Conservation (phyloP, 768 basidiomycete species). For the Boletus edulis region DNA sequence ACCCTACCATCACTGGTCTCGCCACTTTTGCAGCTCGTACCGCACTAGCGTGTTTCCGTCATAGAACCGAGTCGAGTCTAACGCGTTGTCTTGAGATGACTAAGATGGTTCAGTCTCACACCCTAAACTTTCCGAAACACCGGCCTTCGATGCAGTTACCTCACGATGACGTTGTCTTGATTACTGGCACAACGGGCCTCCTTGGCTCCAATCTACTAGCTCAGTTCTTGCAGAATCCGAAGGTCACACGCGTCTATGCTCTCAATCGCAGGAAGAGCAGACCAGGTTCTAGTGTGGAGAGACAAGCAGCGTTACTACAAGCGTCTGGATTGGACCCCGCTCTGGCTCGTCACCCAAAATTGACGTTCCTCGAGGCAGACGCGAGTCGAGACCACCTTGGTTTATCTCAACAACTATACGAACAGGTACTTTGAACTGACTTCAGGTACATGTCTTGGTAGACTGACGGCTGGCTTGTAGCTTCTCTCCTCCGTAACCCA, state of each 20-base stretch:
- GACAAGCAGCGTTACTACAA: constrained; percentile 28
- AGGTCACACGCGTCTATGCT: constrained; percentile 26
- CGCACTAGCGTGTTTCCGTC: constrained; percentile 9
- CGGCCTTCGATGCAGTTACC: background rate
- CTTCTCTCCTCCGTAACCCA: constrained; percentile 31
- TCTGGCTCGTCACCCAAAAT: constrained; percentile 28
- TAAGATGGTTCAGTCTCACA: background rate
- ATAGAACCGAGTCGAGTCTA: constrained; percentile 11
- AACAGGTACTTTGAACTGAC: constrained; percentile 19
- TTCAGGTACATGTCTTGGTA: background rate
- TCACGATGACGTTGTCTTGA: constrained; percentile 20
- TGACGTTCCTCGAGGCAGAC: constrained; percentile 33
- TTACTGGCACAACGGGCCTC: constrained; percentile 36
- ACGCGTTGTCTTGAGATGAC: constrained; percentile 17
- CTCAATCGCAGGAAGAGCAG: constrained; percentile 23
- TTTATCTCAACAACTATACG: constrained; percentile 23
- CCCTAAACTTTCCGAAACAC: constrained; percentile 7
- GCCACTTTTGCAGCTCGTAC: constrained; percentile 16
- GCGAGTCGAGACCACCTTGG: constrained; percentile 23
- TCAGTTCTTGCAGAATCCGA: constrained; percentile 14
- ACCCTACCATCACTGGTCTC: constrained; percentile 33
- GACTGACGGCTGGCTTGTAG: constrained; percentile 6
- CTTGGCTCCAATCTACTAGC: constrained; percentile 31
- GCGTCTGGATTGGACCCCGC: constrained; percentile 31
- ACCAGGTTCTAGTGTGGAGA: constrained; percentile 16